Evolutionary conservation across 768 basidiomycete genomes (phyloP).

Genomic region (Glaciozyma antarctica): DNA sequence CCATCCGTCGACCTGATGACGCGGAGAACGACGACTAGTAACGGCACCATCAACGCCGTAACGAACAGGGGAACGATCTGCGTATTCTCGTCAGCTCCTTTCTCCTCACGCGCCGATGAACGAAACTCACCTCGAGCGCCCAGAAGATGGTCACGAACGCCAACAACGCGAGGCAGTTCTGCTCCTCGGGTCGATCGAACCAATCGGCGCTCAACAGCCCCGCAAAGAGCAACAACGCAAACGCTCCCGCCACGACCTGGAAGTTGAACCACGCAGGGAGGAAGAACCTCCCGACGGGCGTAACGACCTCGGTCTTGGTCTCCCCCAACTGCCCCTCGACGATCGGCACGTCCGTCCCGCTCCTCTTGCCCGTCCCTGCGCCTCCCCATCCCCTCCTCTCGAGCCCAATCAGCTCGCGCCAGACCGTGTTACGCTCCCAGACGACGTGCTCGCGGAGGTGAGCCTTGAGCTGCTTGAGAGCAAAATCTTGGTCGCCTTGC

Average conservation of each 20-base stretch:
- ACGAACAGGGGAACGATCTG: conserved; percentile 95
- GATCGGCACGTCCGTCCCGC: conserved; percentile 26
- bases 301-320: conserved; percentile 49
- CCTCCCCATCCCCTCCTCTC: conserved; percentile 37
- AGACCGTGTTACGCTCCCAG: conserved; percentile 95
- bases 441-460: conserved; percentile 53
- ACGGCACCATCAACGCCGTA: conserved; percentile 82
- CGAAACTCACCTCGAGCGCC: conserved; percentile 74
- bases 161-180: conserved; percentile 81
- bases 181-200: conserved; percentile 60
- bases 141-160: conserved; percentile 84
- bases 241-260: conserved; percentile 32
- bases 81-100: neutral
- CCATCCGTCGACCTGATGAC: conserved; percentile 60
- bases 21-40: conserved; percentile 72
- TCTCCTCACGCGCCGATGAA: neutral
- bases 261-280: conserved; percentile 47
- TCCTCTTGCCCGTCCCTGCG: conserved; percentile 6
- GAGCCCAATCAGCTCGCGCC: conserved; percentile 82
- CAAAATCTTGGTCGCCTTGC: conserved; percentile 55
- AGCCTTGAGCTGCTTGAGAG: conserved; percentile 70
- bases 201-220: conserved; percentile 53
- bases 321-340: conserved; percentile 40
- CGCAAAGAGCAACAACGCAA: conserved; percentile 54
- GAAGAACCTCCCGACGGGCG: conserved; percentile 57